These are phyloP conservation scores for Coriolopsis trogii DNA, from an alignment of 1,284 basidiomycete species.

Conservation along the genomic window DNA sequence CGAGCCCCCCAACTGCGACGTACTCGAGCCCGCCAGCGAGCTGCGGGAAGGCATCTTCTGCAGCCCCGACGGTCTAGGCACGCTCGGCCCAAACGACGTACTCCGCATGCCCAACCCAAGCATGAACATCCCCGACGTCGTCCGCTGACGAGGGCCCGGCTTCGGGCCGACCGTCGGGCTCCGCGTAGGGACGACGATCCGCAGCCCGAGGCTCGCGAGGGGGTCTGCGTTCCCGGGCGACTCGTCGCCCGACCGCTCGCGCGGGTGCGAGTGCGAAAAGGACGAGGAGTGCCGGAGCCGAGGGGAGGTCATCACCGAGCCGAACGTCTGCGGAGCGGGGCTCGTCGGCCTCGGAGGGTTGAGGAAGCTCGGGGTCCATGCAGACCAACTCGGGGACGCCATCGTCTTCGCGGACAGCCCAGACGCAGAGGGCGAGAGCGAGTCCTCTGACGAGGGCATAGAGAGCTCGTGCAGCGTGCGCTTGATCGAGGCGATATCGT, in stretches of 20 bases:
- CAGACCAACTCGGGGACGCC: slow-evolving; percentile 49
- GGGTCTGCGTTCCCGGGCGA: slow-evolving; percentile 45
- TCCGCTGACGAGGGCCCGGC: slow-evolving; percentile 36
- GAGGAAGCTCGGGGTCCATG: slow-evolving; percentile 55
- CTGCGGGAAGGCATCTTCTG: slow-evolving; percentile 14
- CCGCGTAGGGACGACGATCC: slow-evolving; percentile 54
- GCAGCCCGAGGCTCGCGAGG: slow-evolving; percentile 54
- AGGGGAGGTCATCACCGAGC: slow-evolving; percentile 67
- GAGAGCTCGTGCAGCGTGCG: slow-evolving; percentile 51
- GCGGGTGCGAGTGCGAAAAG: slow-evolving; percentile 36
- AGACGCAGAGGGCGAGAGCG: slow-evolving; percentile 11
- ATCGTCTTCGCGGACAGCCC: slow-evolving; percentile 16
- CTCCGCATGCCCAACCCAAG: slow-evolving; percentile 53
- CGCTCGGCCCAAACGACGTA: slow-evolving; percentile 31
- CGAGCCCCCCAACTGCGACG: slow-evolving; percentile 8
- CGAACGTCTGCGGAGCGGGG: slow-evolving; percentile 59
- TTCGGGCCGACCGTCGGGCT: slow-evolving; percentile 11
- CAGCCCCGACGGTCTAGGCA: slow-evolving; percentile 10
- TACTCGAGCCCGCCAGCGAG: slow-evolving; percentile 11
- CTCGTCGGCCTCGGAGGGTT: slow-evolving; percentile 41
- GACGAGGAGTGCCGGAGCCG: slow-evolving; percentile 52
- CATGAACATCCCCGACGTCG: slow-evolving; percentile 63
- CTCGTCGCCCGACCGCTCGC: slow-evolving; percentile 15
- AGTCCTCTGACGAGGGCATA: slow-evolving; percentile 26
- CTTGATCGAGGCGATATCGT: slow-evolving; percentile 76